A percentile compares a stretch with the other conserved stretches of the same genome.
phyloP scores from a whole-genome alignment of 75 land plant genomes.

The Pinus taeda region DNA sequence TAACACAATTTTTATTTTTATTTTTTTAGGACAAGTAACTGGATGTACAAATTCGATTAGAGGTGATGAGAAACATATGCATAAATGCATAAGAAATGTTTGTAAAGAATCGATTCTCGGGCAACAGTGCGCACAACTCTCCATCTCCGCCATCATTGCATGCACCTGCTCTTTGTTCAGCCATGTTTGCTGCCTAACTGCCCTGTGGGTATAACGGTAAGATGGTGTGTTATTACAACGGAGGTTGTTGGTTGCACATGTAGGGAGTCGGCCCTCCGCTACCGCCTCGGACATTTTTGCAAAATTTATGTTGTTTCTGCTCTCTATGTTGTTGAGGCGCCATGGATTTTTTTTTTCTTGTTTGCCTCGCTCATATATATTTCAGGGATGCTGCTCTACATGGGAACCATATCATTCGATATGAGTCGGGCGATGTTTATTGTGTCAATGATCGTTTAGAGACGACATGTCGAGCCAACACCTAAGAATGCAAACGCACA shows the following conservation, averaged over 20 bases:
- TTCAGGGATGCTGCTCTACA: conserved; percentile 71
- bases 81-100: neutral
- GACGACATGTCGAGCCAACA: no score
- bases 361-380: conserved; percentile 87
- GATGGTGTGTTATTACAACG: no score
- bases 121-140: conserved; percentile 29
- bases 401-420: no score
- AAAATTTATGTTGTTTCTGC: conserved; percentile 46
- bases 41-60: neutral
- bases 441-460: no score
- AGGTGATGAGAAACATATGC: neutral
- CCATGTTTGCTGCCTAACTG: no score
- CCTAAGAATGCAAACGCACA: no score
- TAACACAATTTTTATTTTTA: neutral
- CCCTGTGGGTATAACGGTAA: no score
- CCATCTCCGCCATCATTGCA: conserved; percentile 59
- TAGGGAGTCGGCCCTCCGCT: conserved; percentile 6
- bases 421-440: no score
- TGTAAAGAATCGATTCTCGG: conserved; percentile 31
- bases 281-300: conserved; percentile 22
- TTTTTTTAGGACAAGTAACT: neutral
- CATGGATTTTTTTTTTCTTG: conserved; percentile 72
- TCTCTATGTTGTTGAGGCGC: conserved; percentile 69
- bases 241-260: no score
- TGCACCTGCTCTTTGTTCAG: no score